Evolutionary conservation across 371 early-diverging fungal species (phyloP).

Genomic region (Circinella minor): DNA sequence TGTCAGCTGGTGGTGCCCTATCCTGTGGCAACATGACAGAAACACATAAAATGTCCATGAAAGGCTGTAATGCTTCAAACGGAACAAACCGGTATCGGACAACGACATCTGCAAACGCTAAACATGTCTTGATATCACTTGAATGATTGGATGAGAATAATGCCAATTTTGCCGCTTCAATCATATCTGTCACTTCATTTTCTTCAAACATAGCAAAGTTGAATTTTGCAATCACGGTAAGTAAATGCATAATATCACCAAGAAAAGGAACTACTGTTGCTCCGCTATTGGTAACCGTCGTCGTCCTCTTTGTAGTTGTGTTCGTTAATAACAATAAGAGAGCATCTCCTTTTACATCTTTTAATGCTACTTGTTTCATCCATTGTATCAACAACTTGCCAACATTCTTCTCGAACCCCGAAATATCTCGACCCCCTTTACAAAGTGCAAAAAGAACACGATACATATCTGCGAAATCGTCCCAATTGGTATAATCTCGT

Average conservation of each 20-base stretch:
- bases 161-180: constrained; percentile 56
- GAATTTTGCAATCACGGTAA: constrained; percentile 69
- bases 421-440: constrained; percentile 74
- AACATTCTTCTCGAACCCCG: constrained; percentile 75
- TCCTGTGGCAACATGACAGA: constrained; percentile 41
- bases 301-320: not conserved
- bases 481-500: constrained; percentile 55
- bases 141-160: constrained; percentile 48
- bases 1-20: constrained; percentile 20
- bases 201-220: constrained; percentile 73
- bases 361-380: constrained; percentile 45
- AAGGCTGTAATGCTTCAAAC: constrained; percentile 52
- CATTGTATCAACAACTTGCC: constrained; percentile 60
- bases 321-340: not conserved
- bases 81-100: constrained; percentile 76
- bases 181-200: constrained; percentile 58
- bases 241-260: constrained; percentile 57
- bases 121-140: constrained; percentile 55
- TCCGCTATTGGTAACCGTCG: not conserved
- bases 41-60: constrained; percentile 63
- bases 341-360: constrained; percentile 12
- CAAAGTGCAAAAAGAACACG: constrained; percentile 61
- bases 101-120: constrained; percentile 71
- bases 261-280: constrained; percentile 42
- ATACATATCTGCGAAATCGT: constrained; percentile 66